phyloP scores from a whole-genome alignment of 345 rosid genomes.

The Erodium maritimum region DNA sequence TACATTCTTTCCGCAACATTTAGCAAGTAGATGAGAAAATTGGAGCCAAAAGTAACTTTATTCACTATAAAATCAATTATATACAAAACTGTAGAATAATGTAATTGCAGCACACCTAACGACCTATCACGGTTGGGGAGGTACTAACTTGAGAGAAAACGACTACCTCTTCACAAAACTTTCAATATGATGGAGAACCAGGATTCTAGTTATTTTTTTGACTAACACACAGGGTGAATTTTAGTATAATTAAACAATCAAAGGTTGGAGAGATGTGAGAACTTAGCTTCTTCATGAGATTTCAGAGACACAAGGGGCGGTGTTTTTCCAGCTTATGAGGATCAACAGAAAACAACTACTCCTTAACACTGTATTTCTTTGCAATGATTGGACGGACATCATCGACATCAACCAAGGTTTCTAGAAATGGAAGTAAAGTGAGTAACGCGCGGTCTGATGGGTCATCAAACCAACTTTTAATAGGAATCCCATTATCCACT shows the following conservation, averaged over 20 bases:
- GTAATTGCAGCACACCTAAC: not conserved
- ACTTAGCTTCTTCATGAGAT: not conserved
- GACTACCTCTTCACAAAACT: not conserved
- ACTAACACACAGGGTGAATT: not conserved
- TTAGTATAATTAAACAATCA: not conserved
- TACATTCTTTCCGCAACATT: not conserved
- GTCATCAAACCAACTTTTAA: slow-evolving; percentile 92
- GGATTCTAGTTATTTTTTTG: not conserved
- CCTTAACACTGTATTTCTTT: slow-evolving; percentile 68
- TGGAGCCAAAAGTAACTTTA: not conserved
- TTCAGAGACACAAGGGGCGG: not conserved
- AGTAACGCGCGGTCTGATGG: slow-evolving; percentile 74
- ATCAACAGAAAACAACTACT: slow-evolving; percentile 14
- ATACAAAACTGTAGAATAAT: not conserved
- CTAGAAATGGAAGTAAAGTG: slow-evolving; percentile 83
- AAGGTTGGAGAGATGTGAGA: not conserved
- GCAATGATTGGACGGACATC: slow-evolving; percentile 92
- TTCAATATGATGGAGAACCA: too few relatives aligned
- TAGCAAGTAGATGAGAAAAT: too few relatives aligned
- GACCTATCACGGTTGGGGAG: not conserved
- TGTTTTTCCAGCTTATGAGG: not conserved
- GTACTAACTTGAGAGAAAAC: not conserved
- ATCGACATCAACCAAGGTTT: slow-evolving; percentile 66
- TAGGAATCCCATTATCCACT: slow-evolving; percentile 90
- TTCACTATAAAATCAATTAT: not conserved